Evolutionary conservation across 2,329 filamentous ascomycete species (phyloP), one percentile per base, ranked within the genome.

Genomic region (Xylaria sp.): DNA sequence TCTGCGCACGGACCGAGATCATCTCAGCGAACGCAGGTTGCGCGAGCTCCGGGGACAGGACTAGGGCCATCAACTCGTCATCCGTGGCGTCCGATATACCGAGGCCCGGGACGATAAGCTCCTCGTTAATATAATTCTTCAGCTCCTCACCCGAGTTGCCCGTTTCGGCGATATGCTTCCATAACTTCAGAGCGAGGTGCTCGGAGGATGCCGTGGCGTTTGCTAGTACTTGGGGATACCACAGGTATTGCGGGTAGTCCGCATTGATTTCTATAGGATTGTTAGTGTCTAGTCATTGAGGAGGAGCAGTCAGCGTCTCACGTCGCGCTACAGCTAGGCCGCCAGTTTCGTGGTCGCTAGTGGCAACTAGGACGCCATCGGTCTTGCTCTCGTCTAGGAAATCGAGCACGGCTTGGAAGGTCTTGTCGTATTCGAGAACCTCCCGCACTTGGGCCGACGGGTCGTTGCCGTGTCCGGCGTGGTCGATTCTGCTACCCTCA

Each of bases 341-440:
- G 34, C 96, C 96, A 0, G 96, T 99, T 80, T 99, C 96, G 79
- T 99, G 96, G 81, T 99, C 96, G 67, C 93, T 97, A 2, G 96
- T 99, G 69, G 90, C 90, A 51, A 99, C 92, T 74, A 99, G 87
- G 10, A 98, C 87, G 31, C 92, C 93, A 34, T 94, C 90, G 0
- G 89, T 90, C 56, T 90, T 83, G 75, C 90, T 92, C 39, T 90
- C 82, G 56, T 94, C 87, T 66, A 99, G 86, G 78, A 98, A 99
- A 67, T 97, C 91, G 13, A 97, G 81, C 0, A 97, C 95, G 6
- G 89, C 87, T 74, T 91, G 85, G 81, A 99, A 97, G 0, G 96
- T 87, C 80, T 88, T 90, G 84, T 99, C 96, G 76, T 97, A 99
- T 61, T 94, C 95, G n/a, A 98, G 85, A 0, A 99, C 95, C 81